phyloP scores from a whole-genome alignment of 176 grass and related monocot species.

The Carex cristatella region DNA sequence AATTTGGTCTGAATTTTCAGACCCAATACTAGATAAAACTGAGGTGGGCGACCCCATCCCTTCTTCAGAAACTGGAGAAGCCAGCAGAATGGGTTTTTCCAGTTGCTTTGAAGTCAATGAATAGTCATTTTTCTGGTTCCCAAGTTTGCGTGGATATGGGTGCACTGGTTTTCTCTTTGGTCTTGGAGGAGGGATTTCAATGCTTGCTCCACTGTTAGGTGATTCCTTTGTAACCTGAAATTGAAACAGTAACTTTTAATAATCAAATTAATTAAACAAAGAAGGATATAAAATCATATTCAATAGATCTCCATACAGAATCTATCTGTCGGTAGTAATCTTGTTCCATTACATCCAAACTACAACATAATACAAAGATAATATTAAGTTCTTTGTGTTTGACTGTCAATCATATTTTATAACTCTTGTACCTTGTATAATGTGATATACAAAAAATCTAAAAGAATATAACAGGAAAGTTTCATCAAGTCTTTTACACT shows the following conservation, averaged over 20 bases:
- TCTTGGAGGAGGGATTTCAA: conserved; percentile 91
- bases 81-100: conserved; percentile 24
- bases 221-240: conserved; percentile 51
- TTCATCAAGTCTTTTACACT: not conserved
- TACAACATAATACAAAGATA: not conserved
- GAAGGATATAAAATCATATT: not conserved
- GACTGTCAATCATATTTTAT: not conserved
- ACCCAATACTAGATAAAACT: conserved; percentile 53
- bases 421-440: not conserved
- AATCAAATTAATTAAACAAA: not conserved
- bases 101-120: not conserved
- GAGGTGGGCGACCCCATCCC: conserved; percentile 66
- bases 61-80: conserved; percentile 43
- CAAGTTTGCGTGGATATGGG: conserved; percentile 84
- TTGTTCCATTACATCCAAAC: not conserved
- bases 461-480: not conserved
- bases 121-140: not conserved
- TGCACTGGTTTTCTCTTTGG: conserved; percentile 86
- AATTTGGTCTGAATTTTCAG: conserved; percentile 35
- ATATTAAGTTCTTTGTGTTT: not conserved
- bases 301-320: not conserved
- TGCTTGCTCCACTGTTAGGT: conserved; percentile 9
- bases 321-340: not conserved
- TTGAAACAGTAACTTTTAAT: conserved; percentile 2
- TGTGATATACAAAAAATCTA: not conserved